Conservation (phyloP, 768 basidiomycete genomes). For the Termitomyces sp. region DNA sequence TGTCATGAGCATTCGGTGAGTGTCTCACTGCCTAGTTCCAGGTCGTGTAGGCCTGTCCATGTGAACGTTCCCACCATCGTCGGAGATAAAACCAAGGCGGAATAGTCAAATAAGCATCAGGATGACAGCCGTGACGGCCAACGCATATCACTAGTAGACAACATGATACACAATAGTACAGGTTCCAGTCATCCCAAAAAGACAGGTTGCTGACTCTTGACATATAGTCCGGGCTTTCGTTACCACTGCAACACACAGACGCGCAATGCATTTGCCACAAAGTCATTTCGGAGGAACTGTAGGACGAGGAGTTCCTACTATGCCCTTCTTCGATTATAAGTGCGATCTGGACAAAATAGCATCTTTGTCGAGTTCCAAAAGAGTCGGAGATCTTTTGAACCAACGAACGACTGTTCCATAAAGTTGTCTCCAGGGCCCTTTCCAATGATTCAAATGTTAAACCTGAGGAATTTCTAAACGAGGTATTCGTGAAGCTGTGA, state of each 20-base stretch:
- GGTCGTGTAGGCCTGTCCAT: background rate
- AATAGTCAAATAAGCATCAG: constrained; percentile 1
- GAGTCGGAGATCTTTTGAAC: background rate
- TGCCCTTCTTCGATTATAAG: background rate
- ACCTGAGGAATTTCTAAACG: background rate
- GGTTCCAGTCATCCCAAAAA: constrained; percentile 34
- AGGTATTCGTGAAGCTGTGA: too few species aligned
- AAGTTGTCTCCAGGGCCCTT: background rate
- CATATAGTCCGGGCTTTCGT: constrained; percentile 21
- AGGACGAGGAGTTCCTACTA: background rate
- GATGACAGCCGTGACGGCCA: constrained; percentile 34
- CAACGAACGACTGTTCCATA: background rate
- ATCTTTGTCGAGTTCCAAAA: background rate
- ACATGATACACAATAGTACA: constrained; percentile 30
- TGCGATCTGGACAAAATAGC: background rate
- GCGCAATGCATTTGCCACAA: background rate
- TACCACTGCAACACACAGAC: constrained; percentile 4
- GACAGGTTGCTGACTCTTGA: constrained; percentile 39
- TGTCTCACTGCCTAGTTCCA: background rate
- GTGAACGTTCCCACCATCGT: background rate
- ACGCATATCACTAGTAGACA: constrained; percentile 1
- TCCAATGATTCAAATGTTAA: too few species aligned
- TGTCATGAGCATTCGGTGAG: background rate
- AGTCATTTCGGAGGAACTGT: background rate
- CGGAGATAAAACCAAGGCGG: background rate